Percentiles rank a stretch among this genome's conserved stretches.
Evolutionary conservation across 805 yeast species (phyloP).

Genomic region (Candida andamanensis): DNA sequence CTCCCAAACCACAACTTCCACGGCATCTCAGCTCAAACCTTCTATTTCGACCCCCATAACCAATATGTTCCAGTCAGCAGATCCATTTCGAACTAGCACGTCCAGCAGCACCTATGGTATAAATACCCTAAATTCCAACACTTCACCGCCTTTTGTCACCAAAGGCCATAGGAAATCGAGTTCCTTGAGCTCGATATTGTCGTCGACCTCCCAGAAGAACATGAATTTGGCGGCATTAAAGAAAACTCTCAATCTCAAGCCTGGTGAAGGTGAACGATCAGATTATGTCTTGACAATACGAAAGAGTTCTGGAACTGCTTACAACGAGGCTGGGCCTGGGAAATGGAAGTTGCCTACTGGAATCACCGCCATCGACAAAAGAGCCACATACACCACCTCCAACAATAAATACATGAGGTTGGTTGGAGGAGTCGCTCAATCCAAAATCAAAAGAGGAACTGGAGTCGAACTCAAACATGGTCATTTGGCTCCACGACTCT

Average conservation of each 20-base stretch:
- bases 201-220: constrained; percentile 28
- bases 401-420: constrained; percentile 25
- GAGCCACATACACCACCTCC: constrained; percentile 17
- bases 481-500: constrained; percentile 55
- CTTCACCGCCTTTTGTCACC: neutral
- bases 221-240: constrained; percentile 36
- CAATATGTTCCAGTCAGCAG: constrained; percentile 3
- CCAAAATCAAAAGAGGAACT: constrained; percentile 29
- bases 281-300: constrained; percentile 44
- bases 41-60: constrained; percentile 13
- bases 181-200: constrained; percentile 33
- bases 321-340: constrained; percentile 42
- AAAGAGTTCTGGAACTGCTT: constrained; percentile 44
- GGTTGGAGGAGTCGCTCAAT: constrained; percentile 19
- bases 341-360: constrained; percentile 52
- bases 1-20: constrained; percentile 8
- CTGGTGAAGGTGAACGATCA: constrained; percentile 50
- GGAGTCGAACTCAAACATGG: constrained; percentile 60
- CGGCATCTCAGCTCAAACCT: constrained; percentile 9
- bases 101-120: neutral
- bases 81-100: neutral
- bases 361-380: constrained; percentile 42
- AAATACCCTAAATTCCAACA: neutral
- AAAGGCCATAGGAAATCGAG: constrained; percentile 12
- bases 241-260: constrained; percentile 28